These are phyloP conservation scores for Aspergillus aculeatus DNA, from an alignment of 2,329 filamentous ascomycete species.

Conservation along the genomic window DNA sequence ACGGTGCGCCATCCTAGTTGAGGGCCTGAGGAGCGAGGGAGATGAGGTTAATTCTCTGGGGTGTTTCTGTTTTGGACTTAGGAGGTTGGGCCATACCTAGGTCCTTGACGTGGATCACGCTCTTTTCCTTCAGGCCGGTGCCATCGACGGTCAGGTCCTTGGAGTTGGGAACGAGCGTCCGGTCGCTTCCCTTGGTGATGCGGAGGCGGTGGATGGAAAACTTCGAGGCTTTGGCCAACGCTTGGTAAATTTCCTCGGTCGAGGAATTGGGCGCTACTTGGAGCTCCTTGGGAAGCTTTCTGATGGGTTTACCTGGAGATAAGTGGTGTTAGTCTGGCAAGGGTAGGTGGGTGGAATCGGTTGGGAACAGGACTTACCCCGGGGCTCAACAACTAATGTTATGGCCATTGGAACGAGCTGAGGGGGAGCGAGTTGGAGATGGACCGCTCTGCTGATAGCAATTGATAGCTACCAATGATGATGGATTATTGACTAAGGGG, in stretches of 20 bases:
- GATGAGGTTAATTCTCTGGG: background rate
- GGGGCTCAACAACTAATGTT: constrained; percentile 41
- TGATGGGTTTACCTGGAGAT: constrained; percentile 59
- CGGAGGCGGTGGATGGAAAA: constrained; percentile 60
- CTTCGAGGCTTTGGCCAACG: constrained; percentile 54
- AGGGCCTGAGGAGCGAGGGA: constrained; percentile 57
- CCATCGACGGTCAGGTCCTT: constrained; percentile 53
- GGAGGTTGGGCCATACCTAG: constrained; percentile 62
- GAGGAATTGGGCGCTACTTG: constrained; percentile 53
- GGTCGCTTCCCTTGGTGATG: constrained; percentile 65
- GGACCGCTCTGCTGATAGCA: background rate
- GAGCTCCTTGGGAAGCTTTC: constrained; percentile 58
- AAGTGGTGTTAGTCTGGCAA: constrained; percentile 13
- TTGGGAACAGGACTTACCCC: constrained; percentile 35
- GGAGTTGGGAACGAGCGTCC: constrained; percentile 55
- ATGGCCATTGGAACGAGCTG: constrained; percentile 33
- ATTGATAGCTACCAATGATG: background rate
- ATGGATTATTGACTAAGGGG: background rate
- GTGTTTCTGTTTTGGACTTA: background rate
- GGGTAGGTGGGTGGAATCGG: background rate
- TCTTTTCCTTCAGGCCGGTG: constrained; percentile 58
- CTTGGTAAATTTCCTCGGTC: constrained; percentile 56
- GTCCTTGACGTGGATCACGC: constrained; percentile 81
- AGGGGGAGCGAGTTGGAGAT: background rate
- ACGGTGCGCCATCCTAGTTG: constrained; percentile 93